Base-by-base conservation (phyloP, 495 filamentous ascomycete species). In the Penicillium mononematosum region DNA sequence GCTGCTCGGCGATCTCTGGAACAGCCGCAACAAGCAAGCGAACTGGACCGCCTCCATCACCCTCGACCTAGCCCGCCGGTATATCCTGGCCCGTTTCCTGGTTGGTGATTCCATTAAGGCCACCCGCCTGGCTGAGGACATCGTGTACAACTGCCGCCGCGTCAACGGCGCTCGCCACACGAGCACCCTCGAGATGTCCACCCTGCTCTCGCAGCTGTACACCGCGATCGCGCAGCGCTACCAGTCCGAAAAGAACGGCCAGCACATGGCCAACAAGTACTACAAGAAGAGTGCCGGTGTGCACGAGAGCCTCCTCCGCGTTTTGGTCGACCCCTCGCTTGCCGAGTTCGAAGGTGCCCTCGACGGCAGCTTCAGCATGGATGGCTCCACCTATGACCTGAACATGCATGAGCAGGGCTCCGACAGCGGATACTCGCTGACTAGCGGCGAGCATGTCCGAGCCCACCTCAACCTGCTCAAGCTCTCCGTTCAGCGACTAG, bases 91-190 rank as follows among this genome's bases (percentile, higher is more conserved):
- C 42, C 71, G 70, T 43, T 76, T 73, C 57, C 60, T 74, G 32
- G 59, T 63, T 1, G 69, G 63, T 36, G 71, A 74, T 22, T 52
- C 60, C 20, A 48, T 64, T 12, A 67, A 65, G 32, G 65, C 73
- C 6, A 58, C 70, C 20, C 73, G 73, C 25, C 69, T 76, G 8
- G 69, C 73, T 19, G 71, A 76, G 55, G 73, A 76, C 45, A 72
- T 74, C 25, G 71, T 76, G 5, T 76, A 76, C 63, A 76, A 76
- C 62, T 73, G 71, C 62, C 64, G 64, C 14, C 73, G 73, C 27
- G 73, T 75, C 14, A 70, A 75, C 53, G 71, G 73, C 14, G 53
- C 66, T 14, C 66, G 65, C 50, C 70, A 74, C 61, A 49, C 65
- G 22, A 68, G 55, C 48, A 72, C 73, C 31, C 44, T 74, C 19